Evolutionary conservation across 192 early-diverging fungal genomes (phyloP), one percentile per base, ranked within the genome.

Genomic region (Umbelopsis ramanniana): DNA sequence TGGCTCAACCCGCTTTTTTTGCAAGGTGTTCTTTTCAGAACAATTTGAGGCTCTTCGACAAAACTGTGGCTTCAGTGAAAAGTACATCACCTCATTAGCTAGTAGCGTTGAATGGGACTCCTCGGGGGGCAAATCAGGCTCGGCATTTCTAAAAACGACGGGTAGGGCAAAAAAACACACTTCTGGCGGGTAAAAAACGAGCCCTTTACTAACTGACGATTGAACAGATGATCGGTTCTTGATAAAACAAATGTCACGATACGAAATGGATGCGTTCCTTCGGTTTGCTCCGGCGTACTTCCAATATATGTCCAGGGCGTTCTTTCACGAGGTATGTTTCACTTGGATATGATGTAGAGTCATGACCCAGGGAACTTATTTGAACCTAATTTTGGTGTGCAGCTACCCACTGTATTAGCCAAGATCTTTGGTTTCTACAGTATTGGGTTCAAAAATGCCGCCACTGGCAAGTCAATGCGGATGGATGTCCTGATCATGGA

Each of bases 401-500:
- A 95, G 89, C 81, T 92, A 35, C 93, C 92, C 0, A 95, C 93
- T 3, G 87, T 94, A 8, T 81, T 97, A 29, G 89, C 91, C 75
- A 97, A 96, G 68, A 93, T 96, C 40, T 93, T 94, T 84, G 96
- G 96, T 8, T 89, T 98, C 69, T 98, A 96, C 72, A 88, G 92
- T 23, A 90, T 98, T 15, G 91, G 93, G 0, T 95, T 86, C 75
- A 95, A 92, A 66, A 96, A 95, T 71, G 85, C 89, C 12, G 82
- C 89, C 0, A 89, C 90, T 0, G 92, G 94, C 23, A 89, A 91
- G 68, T 86, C 83, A 23, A 86, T 92, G 74, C 91, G 92, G 50
- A 90, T 98, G 89, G 93, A 95, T 80, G 89, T 97, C 15, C 79
- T 97, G 21, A 92, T 98, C 6, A 97, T 97, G 97, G 97, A 98